Base-by-base conservation (phyloP, 495 filamentous ascomycete genomes). In the Choiromyces venosus region DNA sequence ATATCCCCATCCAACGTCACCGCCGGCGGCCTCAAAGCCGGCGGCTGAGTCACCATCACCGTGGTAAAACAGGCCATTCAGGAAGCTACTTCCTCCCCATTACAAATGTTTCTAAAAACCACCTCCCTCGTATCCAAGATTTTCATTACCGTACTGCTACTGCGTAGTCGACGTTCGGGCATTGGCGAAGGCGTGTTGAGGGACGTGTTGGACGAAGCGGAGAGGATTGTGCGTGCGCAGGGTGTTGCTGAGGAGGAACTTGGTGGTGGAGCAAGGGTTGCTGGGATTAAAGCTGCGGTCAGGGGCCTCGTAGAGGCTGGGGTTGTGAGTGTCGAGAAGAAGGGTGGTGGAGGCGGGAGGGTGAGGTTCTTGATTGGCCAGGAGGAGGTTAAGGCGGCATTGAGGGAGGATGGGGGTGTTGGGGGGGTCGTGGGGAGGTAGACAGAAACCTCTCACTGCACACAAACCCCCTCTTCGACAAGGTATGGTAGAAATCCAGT, bases 51-150 rank as follows among this genome's bases (percentile, higher is more conserved):
- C 40, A 97, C 93, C 0, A 98, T 98, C 77, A 88, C 91, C 42
- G 96, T 93, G 1, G 89, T 99, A 77, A 96, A 96, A 78, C 88
- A 92, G 81, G 95, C 95, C 25, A 98, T 99, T 82, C 90, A 91
- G 78, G 96, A 99, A 84, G 93, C 94, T 0, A 98, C 95, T 0
- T 93, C 91, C 1, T 96, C 90, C 73, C 94, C 96, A 1, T 84
- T 99, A 61, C 94, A 97, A 80, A 91, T 92, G 81, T 93, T 91
- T 72, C 87, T 99, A 37, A 90, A 92, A 65, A 85, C 88, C 18
- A 87, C 97, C 19, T 92, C 96, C 4, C 87, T 97, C 39, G 86
- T 90, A 18, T 87, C 90, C 5, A 97, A 97, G 74, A 83, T 98
- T 37, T 91, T 97, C 74, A 87, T 99, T 16, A 88, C 93, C 0